A percentile compares a stretch with the other conserved stretches of the same genome.
phyloP scores from a whole-genome alignment of 2,329 filamentous ascomycete species.

The Xylariaceae sp. region DNA sequence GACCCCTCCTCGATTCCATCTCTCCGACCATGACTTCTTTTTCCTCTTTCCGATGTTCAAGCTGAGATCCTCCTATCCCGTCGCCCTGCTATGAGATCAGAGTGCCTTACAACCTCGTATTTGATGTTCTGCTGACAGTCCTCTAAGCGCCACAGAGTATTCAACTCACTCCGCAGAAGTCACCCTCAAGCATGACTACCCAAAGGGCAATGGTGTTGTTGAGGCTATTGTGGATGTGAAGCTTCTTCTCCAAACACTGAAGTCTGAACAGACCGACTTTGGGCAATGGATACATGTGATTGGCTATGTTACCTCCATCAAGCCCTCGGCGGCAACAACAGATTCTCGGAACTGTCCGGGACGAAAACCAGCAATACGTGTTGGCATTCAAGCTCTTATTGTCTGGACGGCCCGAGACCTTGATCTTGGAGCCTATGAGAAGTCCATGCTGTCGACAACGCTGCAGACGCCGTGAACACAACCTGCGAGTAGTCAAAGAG shows the following conservation, averaged over 20 bases:
- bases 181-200: constrained; percentile 63
- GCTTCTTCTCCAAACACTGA: constrained; percentile 62
- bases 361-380: constrained; percentile 21
- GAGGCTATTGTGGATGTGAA: constrained; percentile 63
- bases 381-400: constrained; percentile 49
- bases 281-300: constrained; percentile 90
- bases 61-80: background rate
- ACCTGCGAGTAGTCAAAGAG: constrained; percentile 3
- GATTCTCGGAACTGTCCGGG: background rate
- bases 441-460: constrained; percentile 12
- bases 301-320: constrained; percentile 59
- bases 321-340: background rate
- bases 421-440: constrained; percentile 18
- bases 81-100: background rate
- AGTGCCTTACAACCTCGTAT: background rate
- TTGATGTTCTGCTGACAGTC: constrained; percentile 11
- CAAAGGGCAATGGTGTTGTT: constrained; percentile 39
- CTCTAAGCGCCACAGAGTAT: constrained; percentile 48
- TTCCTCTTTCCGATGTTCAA: background rate
- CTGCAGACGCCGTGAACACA: background rate
- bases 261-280: constrained; percentile 56
- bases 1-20: background rate
- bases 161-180: constrained; percentile 54
- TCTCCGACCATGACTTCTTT: background rate
- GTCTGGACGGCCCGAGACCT: constrained; percentile 20